Conservation (phyloP, 177 flowering plant species). For the Vitis hybrid region DNA sequence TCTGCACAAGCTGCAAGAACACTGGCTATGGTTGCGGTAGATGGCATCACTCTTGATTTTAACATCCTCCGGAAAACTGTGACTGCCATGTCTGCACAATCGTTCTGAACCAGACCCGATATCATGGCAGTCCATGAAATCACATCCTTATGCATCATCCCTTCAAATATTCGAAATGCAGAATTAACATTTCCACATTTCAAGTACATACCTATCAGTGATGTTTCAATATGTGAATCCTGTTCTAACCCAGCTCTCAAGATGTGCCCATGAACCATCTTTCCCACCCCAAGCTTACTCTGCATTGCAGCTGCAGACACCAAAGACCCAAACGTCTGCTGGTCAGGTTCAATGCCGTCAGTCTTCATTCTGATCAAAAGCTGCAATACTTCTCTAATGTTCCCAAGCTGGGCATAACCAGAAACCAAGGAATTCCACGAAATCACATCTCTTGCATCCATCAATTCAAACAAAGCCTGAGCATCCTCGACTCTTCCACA, state of each 20-base stretch:
- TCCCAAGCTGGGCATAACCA: slow-evolving; percentile 46
- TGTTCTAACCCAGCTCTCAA: slow-evolving; percentile 40
- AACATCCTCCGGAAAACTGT: slow-evolving; percentile 52
- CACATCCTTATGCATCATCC: slow-evolving; percentile 45
- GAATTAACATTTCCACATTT: slow-evolving; percentile 42
- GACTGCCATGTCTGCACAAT: slow-evolving; percentile 52
- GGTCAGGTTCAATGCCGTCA: slow-evolving; percentile 47
- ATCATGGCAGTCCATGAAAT: slow-evolving; percentile 75
- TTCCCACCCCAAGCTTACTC: slow-evolving; percentile 40
- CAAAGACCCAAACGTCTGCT: slow-evolving; percentile 54
- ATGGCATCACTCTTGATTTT: slow-evolving; percentile 37
- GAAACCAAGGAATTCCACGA: slow-evolving; percentile 82
- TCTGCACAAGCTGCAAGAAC: slow-evolving; percentile 78
- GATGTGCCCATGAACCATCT: slow-evolving; percentile 57
- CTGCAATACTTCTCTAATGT: slow-evolving; percentile 32
- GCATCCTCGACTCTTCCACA: slow-evolving; percentile 54
- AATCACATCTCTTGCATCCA: slow-evolving; percentile 51
- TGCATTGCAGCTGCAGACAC: slow-evolving; percentile 39
- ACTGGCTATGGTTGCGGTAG: slow-evolving; percentile 62
- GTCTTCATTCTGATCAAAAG: slow-evolving; percentile 52
- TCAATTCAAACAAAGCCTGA: slow-evolving; percentile 47
- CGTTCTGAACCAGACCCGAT: slow-evolving; percentile 71
- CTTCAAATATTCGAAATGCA: slow-evolving; percentile 48
- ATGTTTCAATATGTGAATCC: slow-evolving; percentile 49
- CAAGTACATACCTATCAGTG: slow-evolving; percentile 61